Conservation (phyloP, 345 rosid species). For the Balakata baccata region DNA sequence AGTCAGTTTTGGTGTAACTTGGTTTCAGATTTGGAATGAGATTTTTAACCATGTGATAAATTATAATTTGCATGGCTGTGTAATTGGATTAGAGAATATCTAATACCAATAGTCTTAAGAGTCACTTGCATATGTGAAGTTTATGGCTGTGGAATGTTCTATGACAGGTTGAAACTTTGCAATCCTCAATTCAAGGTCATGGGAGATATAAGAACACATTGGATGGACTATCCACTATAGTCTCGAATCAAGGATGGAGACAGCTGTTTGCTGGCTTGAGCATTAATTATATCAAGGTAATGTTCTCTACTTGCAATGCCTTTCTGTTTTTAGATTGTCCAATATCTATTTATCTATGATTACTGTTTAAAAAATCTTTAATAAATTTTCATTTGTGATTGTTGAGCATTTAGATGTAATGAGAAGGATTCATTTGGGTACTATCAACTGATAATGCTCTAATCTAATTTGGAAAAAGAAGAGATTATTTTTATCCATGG, state of each 20-base stretch:
- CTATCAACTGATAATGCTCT: background rate
- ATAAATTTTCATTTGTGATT: background rate
- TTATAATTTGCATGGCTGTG: background rate
- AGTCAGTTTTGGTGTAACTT: background rate
- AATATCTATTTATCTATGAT: no score
- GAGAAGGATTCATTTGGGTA: background rate
- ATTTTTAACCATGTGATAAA: background rate
- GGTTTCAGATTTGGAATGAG: background rate
- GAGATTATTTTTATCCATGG: background rate
- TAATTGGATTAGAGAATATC: background rate
- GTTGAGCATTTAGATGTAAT: background rate
- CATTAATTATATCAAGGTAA: slow-evolving; percentile 90
- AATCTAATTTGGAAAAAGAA: background rate
- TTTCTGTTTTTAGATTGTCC: background rate
- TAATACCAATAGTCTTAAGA: background rate
- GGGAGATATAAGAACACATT: slow-evolving; percentile 60
- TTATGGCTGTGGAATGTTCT: slow-evolving; percentile 7
- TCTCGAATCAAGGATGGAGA: slow-evolving; percentile 79
- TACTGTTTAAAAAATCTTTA: background rate
- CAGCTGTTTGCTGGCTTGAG: slow-evolving; percentile 96
- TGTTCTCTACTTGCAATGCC: background rate
- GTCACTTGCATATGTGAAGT: background rate
- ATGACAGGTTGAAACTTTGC: slow-evolving; percentile 74
- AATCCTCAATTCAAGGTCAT: slow-evolving; percentile 43
- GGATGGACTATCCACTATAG: slow-evolving; percentile 66